A percentile compares a stretch with the other conserved stretches of the same genome.
Conservation (phyloP, 148 eudicot genomes). For the Pharnaceum exiguum region DNA sequence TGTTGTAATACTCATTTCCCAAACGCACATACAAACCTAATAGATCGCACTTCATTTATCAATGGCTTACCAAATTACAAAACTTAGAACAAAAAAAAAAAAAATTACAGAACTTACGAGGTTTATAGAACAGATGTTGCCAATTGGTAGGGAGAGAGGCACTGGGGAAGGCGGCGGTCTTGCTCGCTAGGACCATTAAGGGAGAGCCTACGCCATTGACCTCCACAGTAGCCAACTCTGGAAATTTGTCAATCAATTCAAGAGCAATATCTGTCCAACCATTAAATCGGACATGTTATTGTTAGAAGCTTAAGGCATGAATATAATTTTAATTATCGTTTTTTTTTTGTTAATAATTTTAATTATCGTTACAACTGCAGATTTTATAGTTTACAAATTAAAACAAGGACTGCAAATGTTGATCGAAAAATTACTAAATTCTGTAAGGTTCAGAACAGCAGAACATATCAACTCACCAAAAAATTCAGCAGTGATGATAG, state of each 20-base stretch:
- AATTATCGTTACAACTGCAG: not conserved
- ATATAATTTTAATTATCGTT: not conserved
- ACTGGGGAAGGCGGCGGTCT: constrained; percentile 18
- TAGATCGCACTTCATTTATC: no score
- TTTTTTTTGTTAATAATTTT: not conserved
- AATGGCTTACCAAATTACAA: no score
- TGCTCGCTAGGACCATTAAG: constrained; percentile 16
- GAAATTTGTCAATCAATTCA: constrained; percentile 2
- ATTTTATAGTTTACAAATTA: not conserved
- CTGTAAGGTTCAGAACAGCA: no score
- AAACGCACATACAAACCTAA: no score
- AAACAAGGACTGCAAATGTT: not conserved
- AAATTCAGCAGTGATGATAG: constrained; percentile 18
- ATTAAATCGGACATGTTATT: not conserved
- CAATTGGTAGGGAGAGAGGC: not conserved
- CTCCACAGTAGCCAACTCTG: constrained; percentile 27
- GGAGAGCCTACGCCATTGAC: constrained; percentile 17
- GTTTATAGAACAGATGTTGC: not conserved
- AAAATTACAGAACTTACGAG: no score
- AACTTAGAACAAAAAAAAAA: no score
- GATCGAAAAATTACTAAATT: not conserved
- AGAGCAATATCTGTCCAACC: constrained; percentile 21
- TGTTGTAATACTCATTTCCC: no score
- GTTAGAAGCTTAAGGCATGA: not conserved
- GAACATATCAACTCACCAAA: no score